Conservation (phyloP, 495 filamentous ascomycete genomes). For the Terfezia claveryi region DNA sequence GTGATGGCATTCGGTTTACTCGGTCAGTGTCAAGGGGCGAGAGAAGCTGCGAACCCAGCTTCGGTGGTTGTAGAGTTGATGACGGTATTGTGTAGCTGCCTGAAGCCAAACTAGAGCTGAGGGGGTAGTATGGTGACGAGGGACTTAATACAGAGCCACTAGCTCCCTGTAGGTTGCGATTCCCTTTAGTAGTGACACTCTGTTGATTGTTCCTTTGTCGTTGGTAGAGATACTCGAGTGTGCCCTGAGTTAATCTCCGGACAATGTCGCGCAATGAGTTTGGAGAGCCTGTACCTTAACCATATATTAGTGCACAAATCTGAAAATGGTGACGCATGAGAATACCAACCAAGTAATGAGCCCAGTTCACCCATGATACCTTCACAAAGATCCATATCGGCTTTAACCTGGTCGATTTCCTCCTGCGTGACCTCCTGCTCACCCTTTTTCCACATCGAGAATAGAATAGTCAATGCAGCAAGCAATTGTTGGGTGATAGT, state of each 20-base stretch:
- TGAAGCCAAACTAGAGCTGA: too few relatives aligned
- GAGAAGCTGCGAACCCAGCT: background rate
- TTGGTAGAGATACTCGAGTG: conserved; percentile 9
- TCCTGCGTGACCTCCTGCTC: conserved; percentile 31
- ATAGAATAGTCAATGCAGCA: conserved; percentile 49
- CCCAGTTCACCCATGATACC: conserved; percentile 43
- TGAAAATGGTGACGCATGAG: background rate
- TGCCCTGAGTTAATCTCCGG: conserved; percentile 15
- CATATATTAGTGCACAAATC: too few relatives aligned
- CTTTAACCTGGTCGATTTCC: conserved; percentile 33
- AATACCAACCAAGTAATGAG: conserved; percentile 34
- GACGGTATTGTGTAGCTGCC: background rate
- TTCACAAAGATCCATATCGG: conserved; percentile 49
- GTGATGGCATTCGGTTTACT: background rate
- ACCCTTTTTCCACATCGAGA: conserved; percentile 40
- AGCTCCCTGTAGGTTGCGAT: background rate
- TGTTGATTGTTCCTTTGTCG: background rate
- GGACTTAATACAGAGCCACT: background rate
- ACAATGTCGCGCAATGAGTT: conserved; percentile 15
- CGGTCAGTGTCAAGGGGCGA: background rate
- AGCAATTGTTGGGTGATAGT: conserved; percentile 46
- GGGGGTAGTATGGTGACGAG: background rate
- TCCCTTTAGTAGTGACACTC: background rate
- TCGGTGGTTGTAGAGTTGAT: background rate
- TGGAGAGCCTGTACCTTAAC: conserved; percentile 8